Evolutionary conservation across 78 protist species (phyloP), one percentile per base, ranked within the genome.

Genomic region (Isochrysis galbana): DNA sequence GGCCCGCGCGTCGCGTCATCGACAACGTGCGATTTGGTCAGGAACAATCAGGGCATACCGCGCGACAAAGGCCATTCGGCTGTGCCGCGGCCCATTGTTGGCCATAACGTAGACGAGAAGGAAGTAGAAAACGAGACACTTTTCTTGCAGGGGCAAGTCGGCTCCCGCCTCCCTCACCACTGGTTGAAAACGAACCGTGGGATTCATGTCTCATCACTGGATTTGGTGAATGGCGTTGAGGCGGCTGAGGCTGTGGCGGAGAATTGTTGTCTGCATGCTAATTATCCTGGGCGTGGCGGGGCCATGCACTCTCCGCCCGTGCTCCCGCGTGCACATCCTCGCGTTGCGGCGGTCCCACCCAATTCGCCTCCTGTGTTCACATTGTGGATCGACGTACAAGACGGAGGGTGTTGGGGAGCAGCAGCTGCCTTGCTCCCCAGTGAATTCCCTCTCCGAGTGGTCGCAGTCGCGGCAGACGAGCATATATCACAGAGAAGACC

Each of bases 161-260:
- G 61, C 61, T 51, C 61, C 61, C 61, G 61, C 61, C 47, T 78
- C 38, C 86, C 86, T 44, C 86, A 78, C 86, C n/a, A 1, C 48
- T 78, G 86, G 86, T 46, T 78, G n/a, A 51, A 51, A 14, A 14
- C 61, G 61, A 2, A 11, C 34, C 29, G 25, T 19, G 44, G 23
- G 17, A 44, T 19, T 39, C 34, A 23, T 21, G 36, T 41, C 48
- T 41, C 17, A 5, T 1, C 47, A 0, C 86, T 10, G n/a, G 29
- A 39, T 10, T 14, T 39, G 34, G 17, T 2, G 51, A 29, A 38
- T 29, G 48, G 7, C 4, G 32, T 21, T 39, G 45, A 32, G 34
- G 78, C 22, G 32, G 2, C 38, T 38, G 38, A n/a, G n/a, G n/a
- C n/a, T n/a, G n/a, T n/a, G n/a, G n/a, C n/a, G n/a, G n/a, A n/a